Evolutionary conservation across 139 green algal species (phyloP).

Genomic region (Yamagishiella unicocca): DNA sequence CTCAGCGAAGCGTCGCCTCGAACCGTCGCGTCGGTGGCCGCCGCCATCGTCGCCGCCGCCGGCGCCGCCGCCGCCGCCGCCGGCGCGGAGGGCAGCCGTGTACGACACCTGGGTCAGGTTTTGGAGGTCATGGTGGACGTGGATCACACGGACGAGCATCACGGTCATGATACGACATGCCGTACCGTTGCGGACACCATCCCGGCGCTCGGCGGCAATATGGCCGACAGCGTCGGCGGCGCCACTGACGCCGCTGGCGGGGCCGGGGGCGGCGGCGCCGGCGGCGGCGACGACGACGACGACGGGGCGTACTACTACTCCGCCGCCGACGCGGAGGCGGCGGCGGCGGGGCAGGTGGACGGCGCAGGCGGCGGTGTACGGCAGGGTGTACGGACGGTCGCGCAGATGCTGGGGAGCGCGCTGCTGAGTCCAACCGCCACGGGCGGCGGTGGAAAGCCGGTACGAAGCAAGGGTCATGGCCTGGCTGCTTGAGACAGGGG

Average conservation of each 20-base stretch:
- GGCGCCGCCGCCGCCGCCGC: neutral
- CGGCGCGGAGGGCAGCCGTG: neutral
- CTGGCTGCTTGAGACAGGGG: too few relatives aligned
- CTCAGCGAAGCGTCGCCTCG: neutral
- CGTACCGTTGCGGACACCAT: constrained; percentile 37
- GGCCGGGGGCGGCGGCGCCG: too few relatives aligned
- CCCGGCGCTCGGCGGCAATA: neutral
- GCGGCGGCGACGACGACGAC: constrained; percentile 13
- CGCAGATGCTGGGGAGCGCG: neutral
- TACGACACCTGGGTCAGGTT: neutral
- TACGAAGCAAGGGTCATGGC: too few relatives aligned
- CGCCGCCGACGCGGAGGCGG: neutral
- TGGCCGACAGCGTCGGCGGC: neutral
- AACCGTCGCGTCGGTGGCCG: neutral
- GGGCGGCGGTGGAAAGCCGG: neutral
- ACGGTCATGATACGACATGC: neutral
- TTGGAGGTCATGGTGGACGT: constrained; percentile 15
- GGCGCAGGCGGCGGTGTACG: constrained; percentile 1
- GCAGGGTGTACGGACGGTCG: neutral
- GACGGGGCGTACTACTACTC: constrained; percentile 27
- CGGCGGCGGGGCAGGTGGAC: neutral
- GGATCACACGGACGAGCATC: constrained; percentile 37
- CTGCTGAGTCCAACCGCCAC: neutral
- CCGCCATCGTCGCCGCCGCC: neutral
- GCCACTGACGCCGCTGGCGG: neutral